phyloP scores from a whole-genome alignment of 257 asterid genomes.

The Ajuga chamaepitys region DNA sequence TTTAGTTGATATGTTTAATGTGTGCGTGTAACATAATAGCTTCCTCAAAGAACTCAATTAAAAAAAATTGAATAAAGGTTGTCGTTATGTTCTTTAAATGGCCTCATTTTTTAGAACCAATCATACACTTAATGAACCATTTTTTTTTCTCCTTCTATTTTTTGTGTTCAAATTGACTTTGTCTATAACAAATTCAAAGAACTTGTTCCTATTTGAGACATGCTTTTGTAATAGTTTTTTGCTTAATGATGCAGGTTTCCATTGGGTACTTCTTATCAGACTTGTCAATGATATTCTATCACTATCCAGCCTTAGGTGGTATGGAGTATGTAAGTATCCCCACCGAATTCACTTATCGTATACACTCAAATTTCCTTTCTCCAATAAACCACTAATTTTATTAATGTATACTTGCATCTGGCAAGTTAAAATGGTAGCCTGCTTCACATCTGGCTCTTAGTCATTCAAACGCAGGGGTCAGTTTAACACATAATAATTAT shows the following conservation, averaged over 20 bases:
- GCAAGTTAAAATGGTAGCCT: neutral
- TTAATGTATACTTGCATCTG: neutral
- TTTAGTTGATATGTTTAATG: neutral
- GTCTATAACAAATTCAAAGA: neutral
- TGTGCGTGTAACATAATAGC: neutral
- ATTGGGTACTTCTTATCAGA: constrained; percentile 82
- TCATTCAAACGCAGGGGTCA: neutral
- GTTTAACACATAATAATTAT: neutral
- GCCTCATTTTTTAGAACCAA: neutral
- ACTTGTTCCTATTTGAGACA: neutral
- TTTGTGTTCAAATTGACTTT: neutral
- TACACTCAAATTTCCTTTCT: neutral
- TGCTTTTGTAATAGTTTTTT: neutral
- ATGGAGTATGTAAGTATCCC: constrained; percentile 70
- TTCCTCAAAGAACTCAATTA: neutral
- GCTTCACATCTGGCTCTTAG: neutral
- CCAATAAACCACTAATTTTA: neutral
- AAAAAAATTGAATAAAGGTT: neutral
- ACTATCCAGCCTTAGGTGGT: constrained; percentile 82
- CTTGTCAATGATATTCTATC: constrained; percentile 64
- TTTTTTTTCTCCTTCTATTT: neutral
- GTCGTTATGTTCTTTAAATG: neutral
- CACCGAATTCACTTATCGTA: neutral
- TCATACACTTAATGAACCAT: neutral
- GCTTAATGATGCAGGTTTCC: constrained; percentile 49